phyloP scores from a whole-genome alignment of 2,329 filamentous ascomycete species.

The Zymoseptoria crescenta region DNA sequence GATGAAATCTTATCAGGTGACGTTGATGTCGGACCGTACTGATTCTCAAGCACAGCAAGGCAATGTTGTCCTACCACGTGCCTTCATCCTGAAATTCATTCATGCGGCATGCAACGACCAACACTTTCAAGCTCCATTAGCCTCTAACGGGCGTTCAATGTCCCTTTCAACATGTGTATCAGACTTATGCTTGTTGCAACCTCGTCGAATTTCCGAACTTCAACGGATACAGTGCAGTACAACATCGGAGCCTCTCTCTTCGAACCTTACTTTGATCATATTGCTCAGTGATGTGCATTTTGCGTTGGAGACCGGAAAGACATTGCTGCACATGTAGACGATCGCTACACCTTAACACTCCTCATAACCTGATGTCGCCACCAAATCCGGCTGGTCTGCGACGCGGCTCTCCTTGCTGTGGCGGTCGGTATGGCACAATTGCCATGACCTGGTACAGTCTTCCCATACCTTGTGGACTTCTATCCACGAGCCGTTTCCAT shows the following conservation, averaged over 20 bases:
- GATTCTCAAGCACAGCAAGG: background rate
- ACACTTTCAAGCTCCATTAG: background rate
- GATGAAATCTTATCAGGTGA: background rate
- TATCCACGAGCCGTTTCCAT: conserved; percentile 78
- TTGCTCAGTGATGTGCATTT: conserved; percentile 19
- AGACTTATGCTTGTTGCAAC: background rate
- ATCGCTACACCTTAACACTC: background rate
- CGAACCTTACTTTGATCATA: conserved; percentile 1
- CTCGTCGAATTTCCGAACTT: background rate
- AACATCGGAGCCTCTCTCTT: background rate
- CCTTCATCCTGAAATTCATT: background rate
- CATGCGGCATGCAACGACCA: background rate
- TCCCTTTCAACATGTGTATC: background rate
- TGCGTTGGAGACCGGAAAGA: too few relatives aligned
- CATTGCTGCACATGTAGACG: background rate
- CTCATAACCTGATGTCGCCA: conserved; percentile 45
- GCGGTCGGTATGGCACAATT: conserved; percentile 57
- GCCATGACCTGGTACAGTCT: conserved; percentile 90
- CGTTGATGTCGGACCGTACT: background rate
- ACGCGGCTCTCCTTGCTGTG: conserved; percentile 56
- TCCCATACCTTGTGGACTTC: conserved; percentile 79
- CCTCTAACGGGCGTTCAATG: background rate
- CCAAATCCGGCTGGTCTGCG: conserved; percentile 87
- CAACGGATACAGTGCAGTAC: background rate
- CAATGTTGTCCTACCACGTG: background rate